A percentile compares a stretch with the other conserved stretches of the same genome.
Evolutionary conservation across 257 asterid genomes (phyloP).

Genomic region (Capsicum baccatum): DNA sequence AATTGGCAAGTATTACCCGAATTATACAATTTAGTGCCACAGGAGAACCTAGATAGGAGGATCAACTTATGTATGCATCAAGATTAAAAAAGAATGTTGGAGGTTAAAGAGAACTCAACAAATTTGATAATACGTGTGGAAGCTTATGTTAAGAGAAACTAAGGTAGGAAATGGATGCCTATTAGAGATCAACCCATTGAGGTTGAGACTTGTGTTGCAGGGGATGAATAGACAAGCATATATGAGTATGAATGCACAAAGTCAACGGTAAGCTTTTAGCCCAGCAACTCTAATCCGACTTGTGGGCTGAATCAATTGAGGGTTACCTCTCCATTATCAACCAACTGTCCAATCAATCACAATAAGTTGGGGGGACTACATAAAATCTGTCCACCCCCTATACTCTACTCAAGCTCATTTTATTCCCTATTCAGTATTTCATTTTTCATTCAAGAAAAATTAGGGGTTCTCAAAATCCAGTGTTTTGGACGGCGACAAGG

Average conservation of each 20-base stretch:
- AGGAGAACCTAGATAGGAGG: not conserved
- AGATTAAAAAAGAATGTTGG: not conserved
- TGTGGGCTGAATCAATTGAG: conserved; percentile 6
- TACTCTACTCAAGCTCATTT: not conserved
- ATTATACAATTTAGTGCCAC: conserved; percentile 1
- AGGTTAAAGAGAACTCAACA: not conserved
- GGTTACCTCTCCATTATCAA: conserved; percentile 14
- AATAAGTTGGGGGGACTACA: not conserved
- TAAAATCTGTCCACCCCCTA: not conserved
- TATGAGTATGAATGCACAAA: not conserved
- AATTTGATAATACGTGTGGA: not conserved
- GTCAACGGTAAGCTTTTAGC: not conserved
- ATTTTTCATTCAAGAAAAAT: not conserved
- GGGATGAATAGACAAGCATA: conserved; percentile 9
- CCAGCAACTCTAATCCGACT: not conserved
- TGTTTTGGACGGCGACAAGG: too few relatives aligned
- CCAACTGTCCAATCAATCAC: not conserved
- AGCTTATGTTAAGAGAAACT: not conserved
- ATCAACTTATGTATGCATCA: conserved; percentile 19
- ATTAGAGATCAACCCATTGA: not conserved
- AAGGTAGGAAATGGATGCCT: not conserved
- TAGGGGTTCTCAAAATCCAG: not conserved
- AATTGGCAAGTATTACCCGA: not conserved
- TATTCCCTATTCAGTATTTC: not conserved
- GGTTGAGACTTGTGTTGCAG: not conserved